These are phyloP conservation scores for Abrus pulchellus DNA, from an alignment of 306 rosid genomes.

Conservation along the genomic window DNA sequence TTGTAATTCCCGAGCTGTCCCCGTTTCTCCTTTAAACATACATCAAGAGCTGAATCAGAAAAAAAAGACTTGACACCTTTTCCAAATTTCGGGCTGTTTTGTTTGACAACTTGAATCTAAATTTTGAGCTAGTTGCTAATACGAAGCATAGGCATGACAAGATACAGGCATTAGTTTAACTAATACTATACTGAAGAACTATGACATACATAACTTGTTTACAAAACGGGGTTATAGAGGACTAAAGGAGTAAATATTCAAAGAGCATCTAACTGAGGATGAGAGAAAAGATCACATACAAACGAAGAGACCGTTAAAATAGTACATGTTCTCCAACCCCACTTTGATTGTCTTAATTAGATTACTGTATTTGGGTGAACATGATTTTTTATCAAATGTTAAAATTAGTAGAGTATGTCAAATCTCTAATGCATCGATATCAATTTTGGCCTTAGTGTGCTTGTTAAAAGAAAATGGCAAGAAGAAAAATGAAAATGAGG, in stretches of 20 bases:
- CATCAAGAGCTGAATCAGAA: conserved; percentile 33
- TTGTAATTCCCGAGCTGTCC: conserved; percentile 57
- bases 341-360: conserved; percentile 27
- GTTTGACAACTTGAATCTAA: neutral
- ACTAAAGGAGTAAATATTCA: neutral
- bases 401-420: conserved; percentile 17
- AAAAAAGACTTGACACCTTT: neutral
- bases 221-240: neutral
- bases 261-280: conserved; percentile 16
- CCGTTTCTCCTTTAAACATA: conserved; percentile 57
- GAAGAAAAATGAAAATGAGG: neutral
- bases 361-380: conserved; percentile 28
- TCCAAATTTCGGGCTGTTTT: neutral
- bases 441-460: neutral
- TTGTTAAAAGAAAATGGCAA: neutral
- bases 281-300: neutral
- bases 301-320: neutral
- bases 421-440: neutral
- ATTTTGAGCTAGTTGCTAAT: neutral
- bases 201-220: neutral
- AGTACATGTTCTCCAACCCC: too few relatives aligned
- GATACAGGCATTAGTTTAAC: neutral
- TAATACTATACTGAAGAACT: neutral
- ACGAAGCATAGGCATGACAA: neutral
- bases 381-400: conserved; percentile 15